Percentiles rank a stretch among this genome's conserved stretches.
Conservation (phyloP, 1,284 basidiomycete species). For the Flammula alnicola region DNA sequence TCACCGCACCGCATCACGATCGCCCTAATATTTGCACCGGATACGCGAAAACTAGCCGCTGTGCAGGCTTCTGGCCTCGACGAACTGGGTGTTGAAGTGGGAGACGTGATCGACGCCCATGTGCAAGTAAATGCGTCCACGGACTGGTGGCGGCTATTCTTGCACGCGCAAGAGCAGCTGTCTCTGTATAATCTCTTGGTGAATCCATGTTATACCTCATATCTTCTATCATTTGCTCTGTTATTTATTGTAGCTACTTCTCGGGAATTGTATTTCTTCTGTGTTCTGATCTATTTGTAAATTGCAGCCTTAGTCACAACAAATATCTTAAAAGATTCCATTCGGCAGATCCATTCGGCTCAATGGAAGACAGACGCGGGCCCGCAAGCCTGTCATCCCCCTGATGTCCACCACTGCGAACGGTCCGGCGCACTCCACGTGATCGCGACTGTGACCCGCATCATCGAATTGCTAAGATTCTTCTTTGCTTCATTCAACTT, state of each 20-base stretch:
- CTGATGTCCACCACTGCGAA: too few species aligned
- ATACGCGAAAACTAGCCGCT: slow-evolving; percentile 63
- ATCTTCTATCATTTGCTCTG: not conserved
- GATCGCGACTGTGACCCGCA: too few species aligned
- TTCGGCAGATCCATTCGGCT: too few species aligned
- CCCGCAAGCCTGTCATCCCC: too few species aligned
- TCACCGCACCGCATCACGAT: slow-evolving; percentile 47
- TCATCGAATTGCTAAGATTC: too few species aligned
- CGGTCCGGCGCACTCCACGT: too few species aligned
- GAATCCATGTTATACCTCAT: not conserved
- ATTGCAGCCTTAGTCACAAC: too few species aligned
- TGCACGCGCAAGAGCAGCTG: slow-evolving; percentile 38
- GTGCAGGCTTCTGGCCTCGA: slow-evolving; percentile 58
- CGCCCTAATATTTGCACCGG: slow-evolving; percentile 68
- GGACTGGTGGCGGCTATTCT: slow-evolving; percentile 73
- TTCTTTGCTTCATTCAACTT: too few species aligned
- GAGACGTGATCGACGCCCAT: slow-evolving; percentile 65
- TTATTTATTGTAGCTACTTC: slow-evolving; percentile 1
- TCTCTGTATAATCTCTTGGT: slow-evolving; percentile 10
- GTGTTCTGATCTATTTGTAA: not conserved
- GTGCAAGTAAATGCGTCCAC: slow-evolving; percentile 67
- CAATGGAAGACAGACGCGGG: too few species aligned
- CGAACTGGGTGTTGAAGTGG: slow-evolving; percentile 55
- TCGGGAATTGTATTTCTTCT: not conserved
- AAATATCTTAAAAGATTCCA: too few species aligned